Base-by-base conservation (phyloP, 78 protist species). In the Isochrysis galbana region DNA sequence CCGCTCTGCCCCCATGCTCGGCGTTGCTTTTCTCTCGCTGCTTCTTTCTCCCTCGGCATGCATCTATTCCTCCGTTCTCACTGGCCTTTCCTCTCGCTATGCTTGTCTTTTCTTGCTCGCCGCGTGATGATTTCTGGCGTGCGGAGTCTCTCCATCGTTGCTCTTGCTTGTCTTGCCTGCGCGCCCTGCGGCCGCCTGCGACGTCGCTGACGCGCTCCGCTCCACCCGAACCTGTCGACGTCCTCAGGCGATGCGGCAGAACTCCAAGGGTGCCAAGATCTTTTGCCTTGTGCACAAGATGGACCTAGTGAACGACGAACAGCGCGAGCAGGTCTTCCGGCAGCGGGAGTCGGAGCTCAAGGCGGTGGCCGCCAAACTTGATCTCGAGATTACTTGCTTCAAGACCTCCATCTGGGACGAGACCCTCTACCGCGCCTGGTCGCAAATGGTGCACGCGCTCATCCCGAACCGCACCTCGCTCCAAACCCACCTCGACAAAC, bases 401-500 rank as follows among this genome's bases (percentile, higher is more conserved):
- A 69, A 87, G 54, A 97, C 99, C 23, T 96, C 98, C 54, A 98
- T 98, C 80, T 98, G 99, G 99, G 99, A 98, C 90, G 99, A 98
- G 93, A 97, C 99, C 0, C 96, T 98, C 39, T 98, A 98, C 97
- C 92, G 89, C 96, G 99, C 99, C 32, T 97, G 98, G 98, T 94
- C 97, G 32, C 54, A 95, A 23, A 98, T 98, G 54, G 98, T 96
- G 42, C 95, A 97, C 93, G 94, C 98, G 46, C 93, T 98, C 61
- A 95, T 98, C 36, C 99, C 99, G 36, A 97, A 98, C 93, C 95
- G 97, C 42, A 67, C 72, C 25, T 54, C 26, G 46, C 92, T 98
- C 38, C 98, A 97, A n/a, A 67, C 74, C 36, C 97, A 97, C 70
- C 94, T 98, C 17, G 91, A 91, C 67, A 93, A 92, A 87, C 97